Evolutionary conservation across 2,329 filamentous ascomycete species (phyloP).

Genomic region (Fusarium gaditjirri): DNA sequence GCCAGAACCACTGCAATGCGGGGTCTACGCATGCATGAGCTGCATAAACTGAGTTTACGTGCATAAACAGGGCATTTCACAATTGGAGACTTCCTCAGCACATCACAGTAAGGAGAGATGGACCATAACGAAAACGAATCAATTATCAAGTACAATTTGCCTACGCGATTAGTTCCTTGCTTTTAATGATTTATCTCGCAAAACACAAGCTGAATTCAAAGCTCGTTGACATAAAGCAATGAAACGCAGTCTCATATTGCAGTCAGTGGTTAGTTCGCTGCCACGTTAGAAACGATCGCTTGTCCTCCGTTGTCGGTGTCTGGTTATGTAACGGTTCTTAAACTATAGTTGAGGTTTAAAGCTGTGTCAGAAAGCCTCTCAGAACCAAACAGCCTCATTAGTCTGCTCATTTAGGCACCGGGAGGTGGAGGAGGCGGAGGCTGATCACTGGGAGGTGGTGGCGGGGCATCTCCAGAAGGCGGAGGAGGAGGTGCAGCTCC

Average conservation of each 20-base stretch:
- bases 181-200: slow-evolving; percentile 25
- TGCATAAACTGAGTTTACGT: slow-evolving; percentile 24
- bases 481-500: slow-evolving; percentile 66
- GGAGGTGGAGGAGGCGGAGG: slow-evolving; percentile 73
- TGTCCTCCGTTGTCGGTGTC: slow-evolving; percentile 1
- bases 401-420: slow-evolving; percentile 53
- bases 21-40: slow-evolving; percentile 37
- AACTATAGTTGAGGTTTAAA: slow-evolving; percentile 6
- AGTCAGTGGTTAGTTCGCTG: slow-evolving; percentile 34
- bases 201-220: slow-evolving; percentile 11
- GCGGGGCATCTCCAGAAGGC: slow-evolving; percentile 65
- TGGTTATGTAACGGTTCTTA: slow-evolving; percentile 2
- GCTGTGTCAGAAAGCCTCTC: slow-evolving; percentile 13
- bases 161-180: slow-evolving; percentile 44
- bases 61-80: slow-evolving; percentile 30
- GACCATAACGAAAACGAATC: slow-evolving; percentile 18
- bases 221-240: slow-evolving; percentile 9
- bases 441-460: slow-evolving; percentile 71
- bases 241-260: slow-evolving; percentile 11
- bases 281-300: slow-evolving; percentile 28
- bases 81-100: neutral
- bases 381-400: slow-evolving; percentile 9
- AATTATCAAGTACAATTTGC: slow-evolving; percentile 38
- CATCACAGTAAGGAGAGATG: neutral
- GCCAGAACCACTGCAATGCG: slow-evolving; percentile 29